Conservation (phyloP, 441 rosid species). For the Rhodomyrtus psidioides region DNA sequence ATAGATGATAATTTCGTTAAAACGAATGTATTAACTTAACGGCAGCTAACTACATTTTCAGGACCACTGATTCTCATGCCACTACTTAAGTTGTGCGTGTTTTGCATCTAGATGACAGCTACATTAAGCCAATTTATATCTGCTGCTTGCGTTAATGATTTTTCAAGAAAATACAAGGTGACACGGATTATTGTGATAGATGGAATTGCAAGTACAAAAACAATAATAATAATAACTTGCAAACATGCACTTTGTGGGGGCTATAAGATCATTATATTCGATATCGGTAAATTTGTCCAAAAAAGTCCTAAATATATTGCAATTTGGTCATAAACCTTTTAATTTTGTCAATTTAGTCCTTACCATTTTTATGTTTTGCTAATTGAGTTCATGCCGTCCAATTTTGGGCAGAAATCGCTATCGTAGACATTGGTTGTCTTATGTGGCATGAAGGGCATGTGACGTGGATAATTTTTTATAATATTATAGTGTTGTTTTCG, state of each 20-base stretch:
- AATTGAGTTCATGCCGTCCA: too few species aligned
- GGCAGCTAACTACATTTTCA: not conserved
- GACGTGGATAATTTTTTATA: too few species aligned
- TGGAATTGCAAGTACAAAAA: too few species aligned
- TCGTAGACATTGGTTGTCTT: too few species aligned
- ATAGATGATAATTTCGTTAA: not conserved
- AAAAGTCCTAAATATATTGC: too few species aligned
- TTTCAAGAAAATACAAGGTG: not conserved
- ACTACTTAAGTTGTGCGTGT: not conserved
- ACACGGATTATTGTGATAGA: not conserved
- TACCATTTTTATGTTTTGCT: too few species aligned
- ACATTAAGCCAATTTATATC: not conserved
- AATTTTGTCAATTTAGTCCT: too few species aligned
- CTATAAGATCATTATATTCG: not conserved
- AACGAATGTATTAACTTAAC: not conserved
- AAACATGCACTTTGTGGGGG: not conserved
- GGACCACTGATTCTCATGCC: not conserved
- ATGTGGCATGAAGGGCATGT: too few species aligned
- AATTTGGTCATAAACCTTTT: too few species aligned
- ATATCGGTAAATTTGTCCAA: not conserved
- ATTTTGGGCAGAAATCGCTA: too few species aligned
- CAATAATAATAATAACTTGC: not conserved
- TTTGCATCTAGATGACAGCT: not conserved
- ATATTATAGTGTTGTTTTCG: too few species aligned
- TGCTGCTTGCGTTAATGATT: not conserved